These are phyloP conservation scores for Telopea speciosissima DNA, from an alignment of 177 flowering plant species.

Conservation along the genomic window DNA sequence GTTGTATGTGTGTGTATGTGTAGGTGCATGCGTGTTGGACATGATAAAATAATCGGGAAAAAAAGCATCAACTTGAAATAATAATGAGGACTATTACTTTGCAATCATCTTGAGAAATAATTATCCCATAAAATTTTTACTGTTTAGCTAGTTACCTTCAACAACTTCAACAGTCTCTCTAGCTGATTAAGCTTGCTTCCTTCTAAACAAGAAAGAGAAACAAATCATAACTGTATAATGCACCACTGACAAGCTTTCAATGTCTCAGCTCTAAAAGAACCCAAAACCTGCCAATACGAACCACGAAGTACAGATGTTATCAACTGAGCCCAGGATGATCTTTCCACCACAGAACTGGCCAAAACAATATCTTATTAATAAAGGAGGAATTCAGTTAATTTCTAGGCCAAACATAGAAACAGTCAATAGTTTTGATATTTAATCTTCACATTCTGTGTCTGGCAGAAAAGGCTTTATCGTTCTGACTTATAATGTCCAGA, in stretches of 20 bases:
- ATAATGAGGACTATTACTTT: too few species aligned
- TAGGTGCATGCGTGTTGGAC: neutral
- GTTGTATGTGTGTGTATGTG: neutral
- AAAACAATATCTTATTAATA: neutral
- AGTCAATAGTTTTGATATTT: neutral
- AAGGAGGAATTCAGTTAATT: neutral
- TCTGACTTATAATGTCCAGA: neutral
- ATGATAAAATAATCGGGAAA: too few species aligned
- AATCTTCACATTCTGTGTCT: neutral
- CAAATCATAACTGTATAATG: slow-evolving; percentile 34
- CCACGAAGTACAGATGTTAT: neutral
- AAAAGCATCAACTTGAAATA: too few species aligned
- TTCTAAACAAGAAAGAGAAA: slow-evolving; percentile 30
- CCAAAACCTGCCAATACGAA: neutral
- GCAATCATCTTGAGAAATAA: too few species aligned
- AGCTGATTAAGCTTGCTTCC: slow-evolving; percentile 14
- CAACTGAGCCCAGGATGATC: neutral
- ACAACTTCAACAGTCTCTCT: slow-evolving; percentile 20
- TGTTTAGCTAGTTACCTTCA: slow-evolving; percentile 28
- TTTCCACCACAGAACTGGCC: neutral
- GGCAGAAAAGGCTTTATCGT: neutral
- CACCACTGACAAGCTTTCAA: slow-evolving; percentile 2
- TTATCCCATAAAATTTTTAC: neutral
- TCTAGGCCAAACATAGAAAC: neutral
- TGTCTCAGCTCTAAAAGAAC: neutral